Evolutionary conservation across 1,139 yeast genomes (phyloP).

Genomic region (Lodderomyces metapsilosis): DNA sequence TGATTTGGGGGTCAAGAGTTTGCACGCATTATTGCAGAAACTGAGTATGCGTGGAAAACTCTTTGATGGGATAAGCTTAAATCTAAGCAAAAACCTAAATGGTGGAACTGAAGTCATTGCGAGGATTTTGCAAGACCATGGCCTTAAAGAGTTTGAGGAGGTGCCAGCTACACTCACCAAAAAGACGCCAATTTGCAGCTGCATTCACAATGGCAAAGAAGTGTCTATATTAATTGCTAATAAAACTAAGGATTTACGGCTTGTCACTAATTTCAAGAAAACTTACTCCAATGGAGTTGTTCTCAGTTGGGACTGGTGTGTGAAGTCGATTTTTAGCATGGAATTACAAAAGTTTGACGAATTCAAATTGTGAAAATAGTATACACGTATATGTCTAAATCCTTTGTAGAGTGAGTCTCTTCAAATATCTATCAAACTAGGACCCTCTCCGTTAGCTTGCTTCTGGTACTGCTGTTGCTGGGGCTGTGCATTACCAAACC

Average conservation of each 20-base stretch:
- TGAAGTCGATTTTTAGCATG: constrained; percentile 55
- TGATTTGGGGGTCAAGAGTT: constrained; percentile 27
- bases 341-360: constrained; percentile 26
- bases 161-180: constrained; percentile 22
- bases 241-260: constrained; percentile 42
- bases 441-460: constrained; percentile 36
- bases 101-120: constrained; percentile 67
- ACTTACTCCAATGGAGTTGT: constrained; percentile 23
- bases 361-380: constrained; percentile 18
- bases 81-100: constrained; percentile 60
- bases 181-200: constrained; percentile 7
- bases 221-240: constrained; percentile 35
- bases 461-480: constrained; percentile 37
- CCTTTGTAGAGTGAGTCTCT: too few species aligned
- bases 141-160: constrained; percentile 40
- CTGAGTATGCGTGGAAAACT: constrained; percentile 30
- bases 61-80: constrained; percentile 49
- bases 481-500: constrained; percentile 72
- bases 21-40: constrained; percentile 2
- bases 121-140: constrained; percentile 66
- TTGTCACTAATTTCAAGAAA: constrained; percentile 39
- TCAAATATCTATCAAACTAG: constrained; percentile 49
- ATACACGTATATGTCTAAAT: constrained; percentile 1
- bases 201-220: constrained; percentile 11
- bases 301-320: constrained; percentile 72